These are phyloP conservation scores for Oryza longistaminata DNA, from an alignment of 176 grass and related monocot genomes.

Conservation along the genomic window DNA sequence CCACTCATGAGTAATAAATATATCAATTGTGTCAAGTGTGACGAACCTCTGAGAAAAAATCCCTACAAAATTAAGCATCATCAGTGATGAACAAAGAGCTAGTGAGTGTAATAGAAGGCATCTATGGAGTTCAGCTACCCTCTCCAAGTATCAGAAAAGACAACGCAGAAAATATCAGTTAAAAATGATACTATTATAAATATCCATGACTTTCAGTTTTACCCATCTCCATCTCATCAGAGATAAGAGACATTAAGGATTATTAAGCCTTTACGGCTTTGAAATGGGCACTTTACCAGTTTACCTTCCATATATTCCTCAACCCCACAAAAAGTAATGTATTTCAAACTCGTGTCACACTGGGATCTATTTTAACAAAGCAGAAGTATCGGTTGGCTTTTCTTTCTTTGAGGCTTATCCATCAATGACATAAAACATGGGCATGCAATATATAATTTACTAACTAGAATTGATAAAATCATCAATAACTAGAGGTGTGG, in stretches of 20 bases:
- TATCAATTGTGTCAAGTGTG: constrained; percentile 69
- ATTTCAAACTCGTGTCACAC: not conserved
- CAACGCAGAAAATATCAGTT: not conserved
- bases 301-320: not conserved
- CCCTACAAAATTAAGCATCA: constrained; percentile 54
- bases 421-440: not conserved
- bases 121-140: not conserved
- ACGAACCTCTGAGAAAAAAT: constrained; percentile 48
- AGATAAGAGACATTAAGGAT: not conserved
- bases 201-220: constrained; percentile 5
- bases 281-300: not conserved
- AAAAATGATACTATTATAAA: not conserved
- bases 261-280: not conserved
- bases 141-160: constrained; percentile 4
- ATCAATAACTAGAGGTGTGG: not conserved
- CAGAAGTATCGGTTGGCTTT: constrained; percentile 1
- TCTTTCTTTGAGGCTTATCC: constrained; percentile 2
- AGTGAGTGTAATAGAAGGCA: constrained; percentile 11
- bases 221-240: not conserved
- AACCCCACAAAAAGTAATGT: not conserved
- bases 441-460: not conserved
- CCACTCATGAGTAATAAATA: constrained; percentile 73
- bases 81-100: constrained; percentile 1
- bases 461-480: not conserved
- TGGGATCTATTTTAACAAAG: not conserved